These are phyloP conservation scores for Plectranthus barbatus DNA, from an alignment of 257 asterid genomes.

Conservation along the genomic window DNA sequence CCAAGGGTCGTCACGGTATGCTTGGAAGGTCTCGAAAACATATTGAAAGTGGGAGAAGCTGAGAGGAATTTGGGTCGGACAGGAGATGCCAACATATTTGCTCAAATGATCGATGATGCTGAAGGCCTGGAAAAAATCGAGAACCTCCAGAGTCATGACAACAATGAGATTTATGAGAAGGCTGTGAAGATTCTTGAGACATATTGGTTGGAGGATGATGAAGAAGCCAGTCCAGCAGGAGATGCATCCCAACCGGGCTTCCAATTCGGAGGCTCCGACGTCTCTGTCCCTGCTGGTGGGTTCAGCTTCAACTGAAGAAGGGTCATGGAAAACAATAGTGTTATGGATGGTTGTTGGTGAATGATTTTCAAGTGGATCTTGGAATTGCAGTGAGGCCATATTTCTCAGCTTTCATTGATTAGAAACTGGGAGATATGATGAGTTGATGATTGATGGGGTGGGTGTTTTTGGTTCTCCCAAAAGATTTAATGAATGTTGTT, in stretches of 20 bases:
- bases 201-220: slow-evolving; percentile 16
- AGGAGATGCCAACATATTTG: slow-evolving; percentile 4
- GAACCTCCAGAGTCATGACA: slow-evolving; percentile 19
- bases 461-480: too few species aligned
- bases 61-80: slow-evolving; percentile 5
- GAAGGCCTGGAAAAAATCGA: slow-evolving; percentile 16
- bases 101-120: slow-evolving; percentile 14
- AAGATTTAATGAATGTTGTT: too few species aligned
- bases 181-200: slow-evolving; percentile 16
- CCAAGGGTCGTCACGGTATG: slow-evolving; percentile 18
- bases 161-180: slow-evolving; percentile 20
- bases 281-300: background rate
- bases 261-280: slow-evolving; percentile 1
- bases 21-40: slow-evolving; percentile 16
- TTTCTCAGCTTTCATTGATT: too few species aligned
- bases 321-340: background rate
- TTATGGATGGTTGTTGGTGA: background rate
- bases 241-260: background rate
- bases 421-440: too few species aligned
- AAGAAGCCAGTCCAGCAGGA: background rate
- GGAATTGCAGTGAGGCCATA: background rate
- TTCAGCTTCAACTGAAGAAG: background rate
- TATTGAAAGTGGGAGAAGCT: slow-evolving; percentile 15
- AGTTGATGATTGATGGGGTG: background rate
- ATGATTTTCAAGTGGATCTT: background rate